Percentiles rank a stretch among this genome's conserved stretches.
Evolutionary conservation across 805 yeast species (phyloP).

Genomic region (Pichia gijzeniarum): DNA sequence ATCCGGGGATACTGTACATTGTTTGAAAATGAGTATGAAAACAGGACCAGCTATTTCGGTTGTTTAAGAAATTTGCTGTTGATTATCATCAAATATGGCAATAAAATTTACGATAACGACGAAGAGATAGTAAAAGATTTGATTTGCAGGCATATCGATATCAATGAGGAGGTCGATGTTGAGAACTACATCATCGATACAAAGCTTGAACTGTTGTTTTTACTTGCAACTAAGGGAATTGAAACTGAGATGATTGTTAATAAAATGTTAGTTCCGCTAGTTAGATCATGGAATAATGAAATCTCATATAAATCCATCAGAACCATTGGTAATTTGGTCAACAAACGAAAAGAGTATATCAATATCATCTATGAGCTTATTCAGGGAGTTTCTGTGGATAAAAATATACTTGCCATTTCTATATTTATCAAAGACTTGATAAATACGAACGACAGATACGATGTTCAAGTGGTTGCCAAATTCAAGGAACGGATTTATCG

Average conservation of each 20-base stretch:
- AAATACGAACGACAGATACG: background rate
- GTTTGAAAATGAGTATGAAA: background rate
- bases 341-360: conserved; percentile 35
- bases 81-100: conserved; percentile 2
- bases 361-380: background rate
- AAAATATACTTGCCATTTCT: conserved; percentile 2
- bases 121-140: background rate
- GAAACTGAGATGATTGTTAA: conserved; percentile 1
- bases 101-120: background rate
- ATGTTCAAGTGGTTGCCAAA: background rate
- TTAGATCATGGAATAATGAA: conserved; percentile 1
- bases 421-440: conserved; percentile 3
- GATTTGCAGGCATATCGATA: background rate
- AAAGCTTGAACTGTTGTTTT: conserved; percentile 77
- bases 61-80: conserved; percentile 8
- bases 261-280: background rate
- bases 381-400: background rate
- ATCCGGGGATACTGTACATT: background rate
- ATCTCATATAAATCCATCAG: conserved; percentile 73
- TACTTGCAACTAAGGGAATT: conserved; percentile 46
- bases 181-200: conserved; percentile 87
- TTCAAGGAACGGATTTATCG: background rate
- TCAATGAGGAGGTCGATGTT: conserved; percentile 41
- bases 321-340: conserved; percentile 85
- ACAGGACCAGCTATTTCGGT: conserved; percentile 4